These are phyloP conservation scores for Pyrenochaeta sp. DNA, from an alignment of 2,329 filamentous ascomycete genomes.

Conservation along the genomic window DNA sequence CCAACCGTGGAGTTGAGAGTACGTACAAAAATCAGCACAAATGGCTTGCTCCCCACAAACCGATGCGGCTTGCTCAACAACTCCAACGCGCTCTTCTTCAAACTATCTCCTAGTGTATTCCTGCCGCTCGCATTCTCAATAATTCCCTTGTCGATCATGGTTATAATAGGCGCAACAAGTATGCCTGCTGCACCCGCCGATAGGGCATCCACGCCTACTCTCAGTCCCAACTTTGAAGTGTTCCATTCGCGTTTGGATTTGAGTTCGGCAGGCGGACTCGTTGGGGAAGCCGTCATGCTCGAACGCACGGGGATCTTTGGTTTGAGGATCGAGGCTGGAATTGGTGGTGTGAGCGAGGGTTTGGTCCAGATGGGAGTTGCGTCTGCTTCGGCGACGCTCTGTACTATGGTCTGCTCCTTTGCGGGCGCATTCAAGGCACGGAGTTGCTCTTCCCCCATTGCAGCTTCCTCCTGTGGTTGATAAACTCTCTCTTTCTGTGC, in stretches of 20 bases:
- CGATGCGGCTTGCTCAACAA: conserved; percentile 68
- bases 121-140: conserved; percentile 83
- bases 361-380: too few species aligned
- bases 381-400: neutral
- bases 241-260: conserved; percentile 66
- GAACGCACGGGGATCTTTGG: conserved; percentile 6
- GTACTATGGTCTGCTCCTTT: conserved; percentile 1
- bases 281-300: conserved; percentile 1
- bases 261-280: neutral
- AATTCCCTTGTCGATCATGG: conserved; percentile 82
- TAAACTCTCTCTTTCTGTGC: conserved; percentile 36
- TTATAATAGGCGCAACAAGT: conserved; percentile 83
- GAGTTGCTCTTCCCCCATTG: conserved; percentile 37
- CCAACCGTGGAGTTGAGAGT: neutral
- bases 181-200: conserved; percentile 76
- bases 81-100: conserved; percentile 65
- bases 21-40: conserved; percentile 67
- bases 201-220: conserved; percentile 72
- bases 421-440: conserved; percentile 8
- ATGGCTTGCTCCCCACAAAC: conserved; percentile 71
- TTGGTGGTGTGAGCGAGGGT: neutral
- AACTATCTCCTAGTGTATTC: conserved; percentile 65
- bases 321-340: conserved; percentile 7
- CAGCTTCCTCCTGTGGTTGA: conserved; percentile 39
- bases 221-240: conserved; percentile 72